A percentile compares a stretch with the other conserved stretches of the same genome.
phyloP scores from a whole-genome alignment of 1,139 yeast species.

The Saccharomyces hybrid region DNA sequence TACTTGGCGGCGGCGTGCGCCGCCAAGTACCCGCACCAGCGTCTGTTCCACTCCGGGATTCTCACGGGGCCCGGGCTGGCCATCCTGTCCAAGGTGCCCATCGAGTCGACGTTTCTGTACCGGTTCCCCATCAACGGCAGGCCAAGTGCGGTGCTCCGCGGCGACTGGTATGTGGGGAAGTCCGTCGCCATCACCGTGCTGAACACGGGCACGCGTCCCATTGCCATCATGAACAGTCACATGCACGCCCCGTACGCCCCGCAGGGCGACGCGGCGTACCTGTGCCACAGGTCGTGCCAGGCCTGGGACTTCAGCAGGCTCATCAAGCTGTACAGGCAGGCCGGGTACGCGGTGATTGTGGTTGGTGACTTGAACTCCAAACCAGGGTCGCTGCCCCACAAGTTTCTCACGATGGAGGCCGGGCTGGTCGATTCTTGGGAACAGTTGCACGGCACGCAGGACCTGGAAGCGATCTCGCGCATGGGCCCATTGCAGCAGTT shows the following conservation, averaged over 20 bases:
- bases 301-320: conserved; percentile 89
- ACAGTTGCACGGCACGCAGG: conserved; percentile 43
- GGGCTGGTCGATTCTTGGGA: conserved; percentile 81
- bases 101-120: conserved; percentile 66
- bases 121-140: conserved; percentile 90
- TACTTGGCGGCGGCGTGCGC: conserved; percentile 45
- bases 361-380: conserved; percentile 90
- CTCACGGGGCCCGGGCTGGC: conserved; percentile 91
- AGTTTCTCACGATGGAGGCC: conserved; percentile 62
- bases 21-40: conserved; percentile 50
- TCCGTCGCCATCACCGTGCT: conserved; percentile 71
- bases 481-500: conserved; percentile 66
- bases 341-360: conserved; percentile 78
- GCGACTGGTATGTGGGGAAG: conserved; percentile 97
- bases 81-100: conserved; percentile 75
- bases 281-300: conserved; percentile 86
- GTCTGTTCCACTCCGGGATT: conserved; percentile 76
- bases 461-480: conserved; percentile 39
- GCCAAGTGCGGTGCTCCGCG: conserved; percentile 86
- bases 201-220: conserved; percentile 40
- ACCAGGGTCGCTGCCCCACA: conserved; percentile 80
- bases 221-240: conserved; percentile 83
- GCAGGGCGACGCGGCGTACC: conserved; percentile 80
- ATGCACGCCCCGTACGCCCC: conserved; percentile 94
- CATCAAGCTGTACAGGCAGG: conserved; percentile 51